These are phyloP conservation scores for Colletotrichum euphorbiae DNA, from an alignment of 2,329 filamentous ascomycete species.

Conservation along the genomic window DNA sequence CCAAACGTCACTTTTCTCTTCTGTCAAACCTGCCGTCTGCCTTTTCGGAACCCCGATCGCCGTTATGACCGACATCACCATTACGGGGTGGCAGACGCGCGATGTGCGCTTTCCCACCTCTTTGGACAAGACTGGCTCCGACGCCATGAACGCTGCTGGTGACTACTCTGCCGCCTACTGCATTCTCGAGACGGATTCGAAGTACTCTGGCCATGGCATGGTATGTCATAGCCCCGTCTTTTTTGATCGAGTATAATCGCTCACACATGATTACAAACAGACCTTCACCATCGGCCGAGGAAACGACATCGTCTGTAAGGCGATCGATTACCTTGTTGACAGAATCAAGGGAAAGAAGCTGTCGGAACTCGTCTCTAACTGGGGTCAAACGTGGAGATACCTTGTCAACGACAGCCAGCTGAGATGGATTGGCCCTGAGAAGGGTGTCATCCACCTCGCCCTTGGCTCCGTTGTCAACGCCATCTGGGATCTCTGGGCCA, in stretches of 20 bases:
- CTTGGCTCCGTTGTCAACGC: constrained; percentile 91
- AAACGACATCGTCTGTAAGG: constrained; percentile 91
- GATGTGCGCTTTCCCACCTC: constrained; percentile 91
- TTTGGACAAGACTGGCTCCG: constrained; percentile 93
- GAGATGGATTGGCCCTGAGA: constrained; percentile 94
- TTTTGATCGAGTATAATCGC: not conserved
- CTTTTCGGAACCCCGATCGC: not conserved
- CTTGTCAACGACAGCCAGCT: constrained; percentile 92
- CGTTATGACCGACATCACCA: constrained; percentile 70
- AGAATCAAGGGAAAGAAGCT: constrained; percentile 82
- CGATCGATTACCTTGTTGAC: constrained; percentile 82
- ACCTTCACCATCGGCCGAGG: constrained; percentile 89
- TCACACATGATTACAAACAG: constrained; percentile 46
- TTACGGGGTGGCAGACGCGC: constrained; percentile 77
- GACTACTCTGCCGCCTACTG: constrained; percentile 97
- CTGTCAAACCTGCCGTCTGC: not conserved
- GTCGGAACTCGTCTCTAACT: constrained; percentile 80
- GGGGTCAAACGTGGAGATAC: constrained; percentile 90
- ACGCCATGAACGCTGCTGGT: constrained; percentile 95
- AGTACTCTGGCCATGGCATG: constrained; percentile 82
- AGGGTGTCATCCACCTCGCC: constrained; percentile 93
- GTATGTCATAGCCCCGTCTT: constrained; percentile 53
- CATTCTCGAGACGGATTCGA: constrained; percentile 84
- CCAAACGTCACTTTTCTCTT: not conserved
- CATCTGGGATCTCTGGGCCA: constrained; percentile 96